phyloP scores from a whole-genome alignment of 805 yeast genomes.

The Kregervanrija delftensis region DNA sequence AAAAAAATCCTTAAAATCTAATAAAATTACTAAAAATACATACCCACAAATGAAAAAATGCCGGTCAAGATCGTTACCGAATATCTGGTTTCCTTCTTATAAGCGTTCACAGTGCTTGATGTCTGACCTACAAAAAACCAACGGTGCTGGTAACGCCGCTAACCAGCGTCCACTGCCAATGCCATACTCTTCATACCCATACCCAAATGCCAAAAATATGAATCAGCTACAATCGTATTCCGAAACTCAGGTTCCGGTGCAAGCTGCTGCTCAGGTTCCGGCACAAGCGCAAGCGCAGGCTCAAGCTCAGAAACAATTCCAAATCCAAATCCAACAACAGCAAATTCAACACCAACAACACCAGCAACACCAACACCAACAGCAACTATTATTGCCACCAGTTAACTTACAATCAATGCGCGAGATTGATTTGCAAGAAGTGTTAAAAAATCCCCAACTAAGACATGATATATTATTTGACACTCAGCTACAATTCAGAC shows the following conservation, averaged over 20 bases:
- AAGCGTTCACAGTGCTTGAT: constrained; percentile 10
- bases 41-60: constrained; percentile 20
- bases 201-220: not conserved
- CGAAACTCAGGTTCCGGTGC: not conserved
- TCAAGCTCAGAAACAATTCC: constrained; percentile 1
- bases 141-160: too few relatives aligned
- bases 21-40: constrained; percentile 1
- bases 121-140: too few relatives aligned
- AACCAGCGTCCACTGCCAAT: too few relatives aligned
- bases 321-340: constrained; percentile 1
- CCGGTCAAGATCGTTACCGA: constrained; percentile 30
- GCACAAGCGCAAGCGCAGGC: not conserved
- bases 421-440: constrained; percentile 84
- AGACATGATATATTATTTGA: constrained; percentile 92
- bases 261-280: not conserved
- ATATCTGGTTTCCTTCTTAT: constrained; percentile 24
- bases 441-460: constrained; percentile 83
- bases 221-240: too few relatives aligned
- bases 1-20: not conserved
- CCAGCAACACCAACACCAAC: constrained; percentile 9
- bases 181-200: not conserved
- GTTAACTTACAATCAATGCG: constrained; percentile 72
- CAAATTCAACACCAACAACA: constrained; percentile 2
- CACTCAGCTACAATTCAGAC: constrained; percentile 86
- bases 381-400: constrained; percentile 52